Percentiles rank a stretch among this genome's conserved stretches.
These are phyloP conservation scores for Hibiscus trionum DNA, from an alignment of 345 rosid species.

Conservation along the genomic window DNA sequence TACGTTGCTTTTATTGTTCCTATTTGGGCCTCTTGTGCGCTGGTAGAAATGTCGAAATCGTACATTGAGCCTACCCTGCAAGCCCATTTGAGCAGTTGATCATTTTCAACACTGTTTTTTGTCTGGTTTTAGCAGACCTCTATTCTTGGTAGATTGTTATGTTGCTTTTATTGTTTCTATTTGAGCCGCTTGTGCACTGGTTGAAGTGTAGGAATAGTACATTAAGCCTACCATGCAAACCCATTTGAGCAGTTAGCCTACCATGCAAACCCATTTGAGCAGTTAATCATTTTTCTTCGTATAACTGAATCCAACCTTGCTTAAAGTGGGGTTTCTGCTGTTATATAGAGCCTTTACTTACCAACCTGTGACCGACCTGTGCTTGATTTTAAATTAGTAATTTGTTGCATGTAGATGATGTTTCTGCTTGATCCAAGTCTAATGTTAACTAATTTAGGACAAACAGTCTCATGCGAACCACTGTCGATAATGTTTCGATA, in stretches of 20 bases:
- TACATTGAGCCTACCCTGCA: neutral
- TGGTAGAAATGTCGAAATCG: neutral
- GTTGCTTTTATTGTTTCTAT: neutral
- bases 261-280: neutral
- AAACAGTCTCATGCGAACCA: neutral
- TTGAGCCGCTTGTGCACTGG: neutral
- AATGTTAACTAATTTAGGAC: neutral
- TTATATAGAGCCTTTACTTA: slow-evolving; percentile 5
- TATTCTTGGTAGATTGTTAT: neutral
- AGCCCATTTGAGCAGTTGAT: neutral
- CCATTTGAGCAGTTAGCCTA: neutral
- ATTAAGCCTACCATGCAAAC: neutral
- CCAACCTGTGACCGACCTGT: neutral
- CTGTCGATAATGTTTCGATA: neutral
- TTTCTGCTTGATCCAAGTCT: neutral
- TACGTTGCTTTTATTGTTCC: neutral
- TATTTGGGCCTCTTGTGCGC: neutral
- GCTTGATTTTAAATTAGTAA: neutral
- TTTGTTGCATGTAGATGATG: neutral
- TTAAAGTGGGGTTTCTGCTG: neutral
- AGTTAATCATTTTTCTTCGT: neutral
- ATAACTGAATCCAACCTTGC: no score
- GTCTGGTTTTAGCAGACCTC: neutral
- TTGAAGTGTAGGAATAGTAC: neutral
- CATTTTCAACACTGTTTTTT: neutral